Evolutionary conservation across 306 rosid species (phyloP), one percentile per base, ranked within the genome.

Genomic region (Oxytropis ochrocephala): DNA sequence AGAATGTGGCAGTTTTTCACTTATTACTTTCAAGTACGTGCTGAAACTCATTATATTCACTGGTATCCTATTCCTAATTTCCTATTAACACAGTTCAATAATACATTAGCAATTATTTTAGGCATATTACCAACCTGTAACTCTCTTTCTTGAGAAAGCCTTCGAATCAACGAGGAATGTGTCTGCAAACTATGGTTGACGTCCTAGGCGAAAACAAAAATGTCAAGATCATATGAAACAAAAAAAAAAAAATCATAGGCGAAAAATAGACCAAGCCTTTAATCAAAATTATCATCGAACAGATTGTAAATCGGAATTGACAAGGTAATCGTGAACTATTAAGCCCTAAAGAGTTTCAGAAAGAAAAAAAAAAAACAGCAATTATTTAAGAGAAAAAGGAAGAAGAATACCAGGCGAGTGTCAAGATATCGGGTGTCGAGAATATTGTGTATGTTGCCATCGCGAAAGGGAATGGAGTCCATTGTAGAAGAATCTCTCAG

Each of bases 121-220:
- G 68, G 27, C 47, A 30, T 61, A 67, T 64, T 38, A 80, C 95
- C 27, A 74, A 94, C 99, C 99, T 89, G 89, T 78, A 91, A 78
- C 74, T 87, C 95, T 52, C 80, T 73, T 42, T 88, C 99, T 70
- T 27, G 97, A 65, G 89, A 85, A 77, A 94, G 96, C 79, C 99
- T 87, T 47, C 85, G 88, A 62, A 94, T 77, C 81, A 94, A 62
- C 9, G 99, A 88, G 24, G 99, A 91, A 81, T 94, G 99, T 77
- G 89, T 84, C 85, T 84, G 97, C 81, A 94, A 76, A 73, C 81
- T 69, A 41, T 73, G 90, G 62, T 73, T 80, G 49, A 65, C 83
- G 54, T 83, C 92, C 99, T 84, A 64, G 29, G 70, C 17, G 54
- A 64, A 38, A 68, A 41, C 43, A 59, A 38, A 14, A 73, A 58